phyloP scores from a whole-genome alignment of 2,329 filamentous ascomycete species.

The Clonostachys rhizophaga region DNA sequence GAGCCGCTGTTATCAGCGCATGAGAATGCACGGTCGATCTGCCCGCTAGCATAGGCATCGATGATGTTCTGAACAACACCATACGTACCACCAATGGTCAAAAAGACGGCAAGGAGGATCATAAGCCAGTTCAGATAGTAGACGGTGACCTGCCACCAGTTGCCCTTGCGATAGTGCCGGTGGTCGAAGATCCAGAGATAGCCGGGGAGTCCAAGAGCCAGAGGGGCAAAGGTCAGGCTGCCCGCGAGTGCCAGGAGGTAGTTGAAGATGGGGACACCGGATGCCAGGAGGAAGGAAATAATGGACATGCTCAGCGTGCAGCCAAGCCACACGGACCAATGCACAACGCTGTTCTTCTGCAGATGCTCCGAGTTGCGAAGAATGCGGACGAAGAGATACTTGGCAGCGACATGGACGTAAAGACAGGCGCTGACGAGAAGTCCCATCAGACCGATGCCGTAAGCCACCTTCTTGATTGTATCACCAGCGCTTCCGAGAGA shows the following conservation, averaged over 20 bases:
- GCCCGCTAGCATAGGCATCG: constrained; percentile 38
- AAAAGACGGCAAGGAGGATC: constrained; percentile 25
- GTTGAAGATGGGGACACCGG: constrained; percentile 27
- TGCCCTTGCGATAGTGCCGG: constrained; percentile 18
- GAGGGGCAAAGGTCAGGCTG: constrained; percentile 24
- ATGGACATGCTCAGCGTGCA: constrained; percentile 18
- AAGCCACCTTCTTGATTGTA: constrained; percentile 55
- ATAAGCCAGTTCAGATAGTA: constrained; percentile 26
- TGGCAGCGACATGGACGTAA: constrained; percentile 30
- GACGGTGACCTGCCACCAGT: constrained; percentile 13
- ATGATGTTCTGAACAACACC: constrained; percentile 43
- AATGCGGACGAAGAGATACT: constrained; percentile 32
- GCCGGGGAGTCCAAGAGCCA: constrained; percentile 25
- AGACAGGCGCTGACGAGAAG: constrained; percentile 28
- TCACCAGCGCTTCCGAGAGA: constrained; percentile 56
- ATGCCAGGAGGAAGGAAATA: constrained; percentile 21
- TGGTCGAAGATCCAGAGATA: constrained; percentile 29
- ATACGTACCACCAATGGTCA: constrained; percentile 33
- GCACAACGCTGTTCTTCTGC: constrained; percentile 21
- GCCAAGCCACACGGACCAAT: constrained; percentile 29
- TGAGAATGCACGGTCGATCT: constrained; percentile 38
- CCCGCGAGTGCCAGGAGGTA: constrained; percentile 24
- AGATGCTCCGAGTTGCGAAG: constrained; percentile 27
- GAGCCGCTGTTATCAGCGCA: constrained; percentile 37
- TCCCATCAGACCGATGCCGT: constrained; percentile 52